A percentile compares a stretch with the other conserved stretches of the same genome.
phyloP scores from a whole-genome alignment of 495 filamentous ascomycete species.

The Penicillium longicatenatum region DNA sequence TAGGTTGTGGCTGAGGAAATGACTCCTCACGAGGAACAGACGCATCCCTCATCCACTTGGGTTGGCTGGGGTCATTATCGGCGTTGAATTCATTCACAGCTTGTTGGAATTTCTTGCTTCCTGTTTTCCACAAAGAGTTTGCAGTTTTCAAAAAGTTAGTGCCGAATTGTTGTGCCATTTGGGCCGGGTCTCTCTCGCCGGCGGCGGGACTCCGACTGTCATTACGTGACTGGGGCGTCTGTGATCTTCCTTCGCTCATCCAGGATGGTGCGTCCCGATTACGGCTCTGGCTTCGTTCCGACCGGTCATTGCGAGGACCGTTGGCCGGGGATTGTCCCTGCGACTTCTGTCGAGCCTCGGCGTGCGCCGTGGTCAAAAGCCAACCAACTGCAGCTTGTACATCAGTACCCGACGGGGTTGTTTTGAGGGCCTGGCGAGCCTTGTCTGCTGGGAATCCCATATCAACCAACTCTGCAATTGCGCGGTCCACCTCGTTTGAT shows the following conservation, averaged over 20 bases:
- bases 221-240: slow-evolving; percentile 40
- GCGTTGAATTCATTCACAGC: slow-evolving; percentile 87
- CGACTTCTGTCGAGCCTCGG: slow-evolving; percentile 65
- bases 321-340: slow-evolving; percentile 35
- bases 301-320: slow-evolving; percentile 33
- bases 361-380: slow-evolving; percentile 88
- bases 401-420: slow-evolving; percentile 76
- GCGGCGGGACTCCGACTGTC: slow-evolving; percentile 59
- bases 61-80: slow-evolving; percentile 79
- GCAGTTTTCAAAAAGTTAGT: slow-evolving; percentile 90
- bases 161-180: slow-evolving; percentile 79
- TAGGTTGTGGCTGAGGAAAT: slow-evolving; percentile 16
- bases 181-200: slow-evolving; percentile 74
- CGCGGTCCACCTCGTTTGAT: slow-evolving; percentile 69
- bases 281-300: slow-evolving; percentile 41
- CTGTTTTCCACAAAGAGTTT: slow-evolving; percentile 88
- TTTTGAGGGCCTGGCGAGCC: slow-evolving; percentile 71
- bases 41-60: slow-evolving; percentile 90
- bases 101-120: slow-evolving; percentile 92
- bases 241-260: slow-evolving; percentile 36
- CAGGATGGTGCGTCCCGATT: slow-evolving; percentile 41
- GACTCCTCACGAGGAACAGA: slow-evolving; percentile 41
- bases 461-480: slow-evolving; percentile 87
- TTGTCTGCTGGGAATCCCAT: slow-evolving; percentile 91
- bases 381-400: slow-evolving; percentile 87